Percentiles rank a stretch among this genome's conserved stretches.
Conservation (phyloP, 2,329 filamentous ascomycete species). For the Alternaria alternata region DNA sequence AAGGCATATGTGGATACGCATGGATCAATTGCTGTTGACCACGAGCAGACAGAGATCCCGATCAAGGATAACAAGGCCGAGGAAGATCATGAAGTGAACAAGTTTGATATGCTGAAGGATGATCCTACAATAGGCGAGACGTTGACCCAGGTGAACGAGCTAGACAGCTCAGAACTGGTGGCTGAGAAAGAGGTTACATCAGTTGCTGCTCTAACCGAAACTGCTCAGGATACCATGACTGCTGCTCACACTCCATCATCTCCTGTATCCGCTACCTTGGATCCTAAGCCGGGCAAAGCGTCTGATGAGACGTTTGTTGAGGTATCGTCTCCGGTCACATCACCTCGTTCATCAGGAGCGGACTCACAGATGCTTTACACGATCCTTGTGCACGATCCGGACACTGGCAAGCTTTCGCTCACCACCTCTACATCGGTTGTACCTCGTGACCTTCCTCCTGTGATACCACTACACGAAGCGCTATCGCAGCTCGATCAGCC, state of each 20-base stretch:
- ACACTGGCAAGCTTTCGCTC: conserved; percentile 35
- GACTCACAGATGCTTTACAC: conserved; percentile 29
- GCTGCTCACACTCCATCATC: background rate
- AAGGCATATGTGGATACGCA: conserved; percentile 40
- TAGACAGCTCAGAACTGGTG: background rate
- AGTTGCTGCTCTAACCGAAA: background rate
- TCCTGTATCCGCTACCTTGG: background rate
- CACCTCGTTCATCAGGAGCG: background rate
- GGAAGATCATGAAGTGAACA: conserved; percentile 3
- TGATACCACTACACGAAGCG: conserved; percentile 40
- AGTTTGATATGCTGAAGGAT: conserved; percentile 26
- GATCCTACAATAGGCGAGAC: conserved; percentile 9
- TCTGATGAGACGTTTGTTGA: background rate
- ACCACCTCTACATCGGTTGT: conserved; percentile 33
- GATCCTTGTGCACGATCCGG: conserved; percentile 39
- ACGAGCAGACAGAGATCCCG: conserved; percentile 25
- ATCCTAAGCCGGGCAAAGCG: background rate
- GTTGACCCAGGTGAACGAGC: background rate
- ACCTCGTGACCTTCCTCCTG: conserved; percentile 22
- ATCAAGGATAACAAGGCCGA: background rate
- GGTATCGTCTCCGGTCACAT: background rate
- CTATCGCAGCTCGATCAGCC: conserved; percentile 38
- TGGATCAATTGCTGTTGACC: conserved; percentile 33
- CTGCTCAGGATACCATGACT: background rate
- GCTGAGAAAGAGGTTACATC: background rate